Base-by-base conservation (phyloP, 371 early-diverging fungal genomes). In the Sporodiniella umbellata region DNA sequence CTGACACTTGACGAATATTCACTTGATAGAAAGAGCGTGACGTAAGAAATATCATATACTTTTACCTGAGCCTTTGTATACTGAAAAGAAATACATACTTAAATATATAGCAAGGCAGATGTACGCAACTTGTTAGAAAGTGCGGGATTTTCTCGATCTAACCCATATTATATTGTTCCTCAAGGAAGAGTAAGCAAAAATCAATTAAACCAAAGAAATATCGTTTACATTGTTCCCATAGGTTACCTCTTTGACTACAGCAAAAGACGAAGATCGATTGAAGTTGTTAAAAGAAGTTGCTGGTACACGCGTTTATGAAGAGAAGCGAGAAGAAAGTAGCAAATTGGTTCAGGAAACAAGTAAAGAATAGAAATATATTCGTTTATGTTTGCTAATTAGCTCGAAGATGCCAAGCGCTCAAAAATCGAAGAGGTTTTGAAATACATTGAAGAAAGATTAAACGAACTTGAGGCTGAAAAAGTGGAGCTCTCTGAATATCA, bases 161-260 rank as follows among this genome's bases (percentile, higher is more conserved):
- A 99, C 62, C 98, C 99, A 10, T 99, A 98, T 70, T 99, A 97
- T 60, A 96, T 99, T 68, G 98, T 99, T 4, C 97, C 96, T n/a
- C 99, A 99, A 79, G 99, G 99, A 33, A 79, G 96, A 47, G 92
- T 98, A 75, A 39, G 80, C 56, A 15, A 1, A 10, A n/a, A n/a
- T n/a, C n/a, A n/a, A n/a, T n/a, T n/a, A n/a, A n/a, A n/a, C n/a
- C n/a, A n/a, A n/a, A n/a, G n/a, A n/a, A n/a, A n/a, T n/a, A n/a
- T n/a, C n/a, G n/a, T n/a, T n/a, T n/a, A n/a, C n/a, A n/a, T n/a
- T 14, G 49, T 26, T 46, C 15, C 18, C 10, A 26, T 46, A 90
- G 89, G 85, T 91, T 50, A 95, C 87, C 4, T 86, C 93, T 3
- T 78, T 99, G 46, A 96, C 98, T 0, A 92, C 94, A 42, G 92